Percentiles rank a stretch among this genome's conserved stretches.
Conservation (phyloP, 1,284 basidiomycete genomes). For the Spongiforma sp. region DNA sequence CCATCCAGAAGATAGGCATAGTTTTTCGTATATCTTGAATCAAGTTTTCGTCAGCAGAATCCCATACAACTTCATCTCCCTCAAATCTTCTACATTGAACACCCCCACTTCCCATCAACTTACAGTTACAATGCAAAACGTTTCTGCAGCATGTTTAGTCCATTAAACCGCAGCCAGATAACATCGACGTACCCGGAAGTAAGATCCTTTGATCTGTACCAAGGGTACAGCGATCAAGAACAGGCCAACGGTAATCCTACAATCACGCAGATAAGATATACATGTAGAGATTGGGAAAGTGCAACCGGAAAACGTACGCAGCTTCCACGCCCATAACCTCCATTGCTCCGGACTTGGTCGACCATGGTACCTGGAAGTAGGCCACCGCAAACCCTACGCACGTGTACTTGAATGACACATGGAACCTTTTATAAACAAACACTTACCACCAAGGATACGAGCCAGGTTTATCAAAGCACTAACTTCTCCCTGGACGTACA, state of each 20-base stretch:
- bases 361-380: conserved; percentile 64
- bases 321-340: conserved; percentile 57
- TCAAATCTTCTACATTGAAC: too few species aligned
- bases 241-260: conserved; percentile 48
- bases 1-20: too few species aligned
- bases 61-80: too few species aligned
- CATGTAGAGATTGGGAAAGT: background rate
- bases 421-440: background rate
- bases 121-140: conserved; percentile 27
- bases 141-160: conserved; percentile 12
- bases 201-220: conserved; percentile 48
- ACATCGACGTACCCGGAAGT: conserved; percentile 45
- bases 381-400: conserved; percentile 52
- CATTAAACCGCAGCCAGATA: background rate
- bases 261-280: background rate
- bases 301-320: conserved; percentile 39
- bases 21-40: too few species aligned
- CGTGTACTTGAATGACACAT: background rate
- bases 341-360: conserved; percentile 50
- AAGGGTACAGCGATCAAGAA: conserved; percentile 54
- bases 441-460: conserved; percentile 51
- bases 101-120: too few species aligned
- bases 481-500: conserved; percentile 49
- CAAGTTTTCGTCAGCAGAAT: too few species aligned
- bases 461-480: conserved; percentile 58